Conservation (phyloP, 495 filamentous ascomycete genomes). For the Gamarada debralockiae region DNA sequence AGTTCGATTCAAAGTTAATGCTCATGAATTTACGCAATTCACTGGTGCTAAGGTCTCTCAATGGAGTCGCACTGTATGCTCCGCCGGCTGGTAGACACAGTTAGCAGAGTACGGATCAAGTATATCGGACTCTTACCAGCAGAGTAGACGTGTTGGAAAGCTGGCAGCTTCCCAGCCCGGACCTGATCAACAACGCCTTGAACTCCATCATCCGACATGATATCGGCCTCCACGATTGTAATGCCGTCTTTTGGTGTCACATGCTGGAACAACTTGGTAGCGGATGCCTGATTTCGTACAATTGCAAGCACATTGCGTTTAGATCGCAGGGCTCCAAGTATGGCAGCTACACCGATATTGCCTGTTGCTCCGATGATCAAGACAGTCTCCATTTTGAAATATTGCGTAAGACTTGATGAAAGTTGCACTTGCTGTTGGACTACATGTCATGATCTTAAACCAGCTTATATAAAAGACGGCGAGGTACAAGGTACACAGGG, state of each 20-base stretch:
- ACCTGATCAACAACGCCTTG: conserved; percentile 36
- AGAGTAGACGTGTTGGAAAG: conserved; percentile 38
- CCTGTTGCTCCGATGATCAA: conserved; percentile 39
- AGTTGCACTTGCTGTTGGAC: conserved; percentile 12
- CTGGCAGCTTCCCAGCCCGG: conserved; percentile 31
- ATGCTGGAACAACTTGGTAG: conserved; percentile 34
- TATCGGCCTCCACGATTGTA: conserved; percentile 31
- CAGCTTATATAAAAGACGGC: conserved; percentile 12
- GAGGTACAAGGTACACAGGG: too few species aligned
- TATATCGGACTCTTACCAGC: conserved; percentile 25
- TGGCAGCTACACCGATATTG: conserved; percentile 37
- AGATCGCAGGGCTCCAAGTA: conserved; percentile 28
- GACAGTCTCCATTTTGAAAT: conserved; percentile 29
- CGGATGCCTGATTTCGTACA: conserved; percentile 36
- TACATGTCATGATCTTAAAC: neutral
- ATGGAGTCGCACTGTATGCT: conserved; percentile 24
- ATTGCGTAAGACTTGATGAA: neutral
- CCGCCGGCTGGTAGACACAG: conserved; percentile 27
- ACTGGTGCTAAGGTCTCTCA: conserved; percentile 26
- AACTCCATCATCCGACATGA: conserved; percentile 30
- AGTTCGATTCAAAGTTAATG: conserved; percentile 34
- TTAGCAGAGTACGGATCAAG: neutral
- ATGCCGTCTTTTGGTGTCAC: conserved; percentile 32
- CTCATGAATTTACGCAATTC: conserved; percentile 30
- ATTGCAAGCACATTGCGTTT: conserved; percentile 34